These are phyloP conservation scores for Oryza nivara DNA, from an alignment of 176 grass and related monocot genomes.

Conservation along the genomic window DNA sequence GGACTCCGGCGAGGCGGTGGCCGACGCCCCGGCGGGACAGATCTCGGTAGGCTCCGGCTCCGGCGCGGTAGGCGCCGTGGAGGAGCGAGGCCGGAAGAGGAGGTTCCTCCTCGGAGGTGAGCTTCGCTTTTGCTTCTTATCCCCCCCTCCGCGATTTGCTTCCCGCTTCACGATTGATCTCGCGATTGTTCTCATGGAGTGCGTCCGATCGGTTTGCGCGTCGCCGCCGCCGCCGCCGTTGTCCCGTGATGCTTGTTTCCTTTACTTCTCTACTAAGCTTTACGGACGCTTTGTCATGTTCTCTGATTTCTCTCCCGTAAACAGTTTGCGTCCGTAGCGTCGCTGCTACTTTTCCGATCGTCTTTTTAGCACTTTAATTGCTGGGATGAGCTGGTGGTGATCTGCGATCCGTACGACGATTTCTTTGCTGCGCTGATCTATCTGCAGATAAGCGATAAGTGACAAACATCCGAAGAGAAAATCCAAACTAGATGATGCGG, in stretches of 20 bases:
- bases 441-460: constrained; percentile 20
- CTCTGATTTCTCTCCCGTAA: background rate
- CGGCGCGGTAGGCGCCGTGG: background rate
- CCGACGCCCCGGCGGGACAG: constrained; percentile 31
- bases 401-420: constrained; percentile 37
- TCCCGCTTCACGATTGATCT: background rate
- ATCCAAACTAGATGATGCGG: constrained; percentile 8
- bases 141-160: background rate
- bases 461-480: too few relatives aligned
- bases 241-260: background rate
- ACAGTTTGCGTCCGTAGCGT: background rate
- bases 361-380: background rate
- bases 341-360: background rate
- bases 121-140: background rate
- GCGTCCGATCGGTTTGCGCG: constrained; percentile 12
- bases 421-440: constrained; percentile 25
- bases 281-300: background rate
- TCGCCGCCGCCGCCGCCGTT: background rate
- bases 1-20: constrained; percentile 44
- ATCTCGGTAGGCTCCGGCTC: constrained; percentile 41
- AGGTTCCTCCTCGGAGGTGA: constrained; percentile 77
- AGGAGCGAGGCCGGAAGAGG: constrained; percentile 12
- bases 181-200: background rate
- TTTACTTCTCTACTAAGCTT: background rate
- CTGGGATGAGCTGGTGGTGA: background rate